Base-by-base conservation (phyloP, 306 rosid species). In the Vigna hirtella region DNA sequence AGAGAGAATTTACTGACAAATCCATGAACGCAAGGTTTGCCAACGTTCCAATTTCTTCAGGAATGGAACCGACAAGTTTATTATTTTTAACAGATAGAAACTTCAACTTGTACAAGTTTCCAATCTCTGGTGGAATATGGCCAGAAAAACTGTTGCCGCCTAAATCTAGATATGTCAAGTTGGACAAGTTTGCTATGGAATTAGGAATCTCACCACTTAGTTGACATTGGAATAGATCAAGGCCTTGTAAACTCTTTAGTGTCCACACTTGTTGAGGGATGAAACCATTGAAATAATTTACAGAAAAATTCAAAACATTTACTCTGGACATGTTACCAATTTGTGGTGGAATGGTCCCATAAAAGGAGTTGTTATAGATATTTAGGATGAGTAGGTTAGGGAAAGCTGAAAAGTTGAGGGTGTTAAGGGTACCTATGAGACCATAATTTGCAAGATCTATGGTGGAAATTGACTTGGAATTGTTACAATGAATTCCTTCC, bases 101-200 rank as follows among this genome's bases (percentile, higher is more conserved):
- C 14, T 1, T 3, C 9, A 84, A 36, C 3, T 72, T 66, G 13
- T 8, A 32, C 64, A 84, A 50, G 10, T 81, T 81, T 5, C 83
- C 87, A 72, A 84, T 67, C 57, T 30, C 82, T 18, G 62, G 28
- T 30, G 83, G 79, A 65, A 75, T 51, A 9, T 8, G 2, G 32
- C 77, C 22, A 49, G 50, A 70, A 7, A 61, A 32, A 6, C 69
- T 30, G 43, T 59, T 68, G 9, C 0, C 0, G 1, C 59, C 6
- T 8, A 81, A 81, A 62, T 81, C 73, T 24, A 81, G 81, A 69
- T 2, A 38, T 36, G 11, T 4, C 32, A 81, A 9, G 38, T 76
- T 81, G 32, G 85, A 7, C 71, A 81, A 76, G 63, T 82, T 76
- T 70, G 55, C 82, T 26, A 82, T 76, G 59, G 78, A 70, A 10